phyloP scores from a whole-genome alignment of 2,329 filamentous ascomycete species.

The Paracorniculantispora psalliotae region DNA sequence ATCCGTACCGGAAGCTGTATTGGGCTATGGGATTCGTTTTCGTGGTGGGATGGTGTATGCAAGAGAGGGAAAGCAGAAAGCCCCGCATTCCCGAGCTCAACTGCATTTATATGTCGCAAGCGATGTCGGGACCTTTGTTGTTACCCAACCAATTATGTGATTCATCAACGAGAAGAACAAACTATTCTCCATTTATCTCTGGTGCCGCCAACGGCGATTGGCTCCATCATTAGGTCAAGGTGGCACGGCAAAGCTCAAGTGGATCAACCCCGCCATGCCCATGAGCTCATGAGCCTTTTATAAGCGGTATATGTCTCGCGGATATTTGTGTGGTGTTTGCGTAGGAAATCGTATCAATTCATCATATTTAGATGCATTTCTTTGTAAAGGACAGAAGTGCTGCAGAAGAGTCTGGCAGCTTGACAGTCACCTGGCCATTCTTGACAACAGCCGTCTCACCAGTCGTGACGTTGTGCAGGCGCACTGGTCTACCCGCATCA shows the following conservation, averaged over 20 bases:
- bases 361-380: not conserved
- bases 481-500: slow-evolving; percentile 46
- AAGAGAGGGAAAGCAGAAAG: not conserved
- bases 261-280: slow-evolving; percentile 9
- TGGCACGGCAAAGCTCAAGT: not conserved
- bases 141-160: slow-evolving; percentile 5
- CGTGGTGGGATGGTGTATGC: not conserved
- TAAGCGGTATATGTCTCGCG: not conserved
- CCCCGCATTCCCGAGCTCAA: not conserved
- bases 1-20: slow-evolving; percentile 9
- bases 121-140: not conserved
- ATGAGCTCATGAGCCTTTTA: slow-evolving; percentile 9
- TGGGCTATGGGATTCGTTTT: not conserved
- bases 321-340: not conserved
- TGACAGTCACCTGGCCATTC: slow-evolving; percentile 32
- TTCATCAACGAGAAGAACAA: not conserved
- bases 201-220: not conserved
- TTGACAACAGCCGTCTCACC: slow-evolving; percentile 38
- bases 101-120: slow-evolving; percentile 7
- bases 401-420: slow-evolving; percentile 39
- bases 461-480: slow-evolving; percentile 49
- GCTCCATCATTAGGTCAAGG: not conserved
- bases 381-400: slow-evolving; percentile 30
- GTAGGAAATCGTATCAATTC: not conserved
- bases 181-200: slow-evolving; percentile 5